Evolutionary conservation across 257 asterid genomes (phyloP), one percentile per base, ranked within the genome.

Genomic region (Asclepias syriaca): DNA sequence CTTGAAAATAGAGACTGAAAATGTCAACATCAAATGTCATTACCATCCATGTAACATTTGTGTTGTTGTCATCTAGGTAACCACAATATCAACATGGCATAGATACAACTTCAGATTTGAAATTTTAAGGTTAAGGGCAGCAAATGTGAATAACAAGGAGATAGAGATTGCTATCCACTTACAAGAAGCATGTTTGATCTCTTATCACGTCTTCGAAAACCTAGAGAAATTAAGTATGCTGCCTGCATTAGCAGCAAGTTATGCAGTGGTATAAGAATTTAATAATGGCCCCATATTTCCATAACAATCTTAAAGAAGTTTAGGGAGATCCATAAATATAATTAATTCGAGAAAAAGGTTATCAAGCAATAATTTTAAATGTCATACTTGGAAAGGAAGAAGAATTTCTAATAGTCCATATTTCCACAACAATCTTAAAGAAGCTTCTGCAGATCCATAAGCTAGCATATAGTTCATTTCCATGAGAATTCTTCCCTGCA

Each of bases 391-490:
- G 39, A 79, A 68, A 7, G 83, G 83, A 34, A 79, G 74, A 79
- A 79, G 75, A 58, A 79, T 72, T 50, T 79, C 83, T 72, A 79
- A 54, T 8, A 79, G 68, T 24, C 83, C 83, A 68, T 75, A 79
- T 64, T 67, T 79, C 83, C 83, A 79, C 48, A 79, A 67, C 55
- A 75, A 68, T 70, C 83, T 79, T 55, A 79, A 49, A 3, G 83
- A 79, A 59, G 77, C 78, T 79, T 79, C 83, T 27, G 83, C 83
- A 67, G 83, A 79, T 32, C 83, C 83, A 72, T 79, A 79, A 37
- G 80, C 83, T 49, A 79, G 65, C 83, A 79, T 79, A 51, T 79
- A 79, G 50, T 79, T 79, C 80, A 79, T 72, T 72, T 79, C 83
- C 83, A 79, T 70, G 37, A 79, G 77, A 58, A 79, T 72, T 60